Percentiles rank a stretch among this genome's conserved stretches.
These are phyloP conservation scores for Picea engelmannii DNA, from an alignment of 83 land plant genomes.

Conservation along the genomic window DNA sequence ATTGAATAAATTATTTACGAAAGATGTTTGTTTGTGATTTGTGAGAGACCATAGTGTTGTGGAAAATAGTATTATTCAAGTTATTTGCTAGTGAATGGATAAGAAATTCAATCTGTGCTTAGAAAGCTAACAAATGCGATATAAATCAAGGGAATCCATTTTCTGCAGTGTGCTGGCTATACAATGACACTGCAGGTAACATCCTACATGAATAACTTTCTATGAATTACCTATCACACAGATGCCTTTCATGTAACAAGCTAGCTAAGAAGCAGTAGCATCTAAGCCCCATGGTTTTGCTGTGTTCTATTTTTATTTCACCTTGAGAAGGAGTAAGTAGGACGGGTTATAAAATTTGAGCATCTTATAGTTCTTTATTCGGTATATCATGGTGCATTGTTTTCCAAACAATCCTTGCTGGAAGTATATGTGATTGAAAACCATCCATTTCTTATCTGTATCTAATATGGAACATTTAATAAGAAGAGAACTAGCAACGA, in stretches of 20 bases:
- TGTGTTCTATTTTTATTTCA: background rate
- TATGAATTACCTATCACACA: background rate
- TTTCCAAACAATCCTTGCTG: background rate
- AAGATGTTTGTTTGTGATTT: no score
- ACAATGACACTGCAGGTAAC: background rate
- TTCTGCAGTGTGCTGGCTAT: background rate
- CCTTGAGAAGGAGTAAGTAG: background rate
- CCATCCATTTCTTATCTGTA: conserved; percentile 5
- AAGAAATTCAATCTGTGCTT: no score
- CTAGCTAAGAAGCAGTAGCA: background rate
- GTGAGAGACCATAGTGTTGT: no score
- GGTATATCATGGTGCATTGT: background rate
- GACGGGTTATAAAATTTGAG: background rate
- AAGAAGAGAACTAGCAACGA: no score
- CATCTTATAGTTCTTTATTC: background rate
- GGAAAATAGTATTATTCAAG: no score
- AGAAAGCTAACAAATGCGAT: background rate
- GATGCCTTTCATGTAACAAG: background rate
- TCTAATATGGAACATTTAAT: background rate
- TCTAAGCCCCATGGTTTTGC: background rate
- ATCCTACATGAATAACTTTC: background rate
- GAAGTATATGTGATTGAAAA: background rate
- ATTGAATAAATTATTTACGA: no score
- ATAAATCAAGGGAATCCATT: background rate
- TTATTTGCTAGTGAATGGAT: no score